Conservation (phyloP, 805 yeast genomes). For the Candida insectorum region DNA sequence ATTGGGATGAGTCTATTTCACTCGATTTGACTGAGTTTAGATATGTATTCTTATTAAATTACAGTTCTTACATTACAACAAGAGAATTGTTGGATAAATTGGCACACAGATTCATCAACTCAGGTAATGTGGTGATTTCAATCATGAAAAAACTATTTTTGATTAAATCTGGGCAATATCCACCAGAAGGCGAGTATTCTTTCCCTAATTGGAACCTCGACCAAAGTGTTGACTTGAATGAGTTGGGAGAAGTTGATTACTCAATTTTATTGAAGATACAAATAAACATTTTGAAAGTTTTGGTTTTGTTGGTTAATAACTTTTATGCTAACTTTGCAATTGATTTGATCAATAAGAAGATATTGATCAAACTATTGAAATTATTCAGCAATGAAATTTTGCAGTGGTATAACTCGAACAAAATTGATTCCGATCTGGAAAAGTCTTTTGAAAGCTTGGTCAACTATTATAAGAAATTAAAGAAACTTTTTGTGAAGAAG, state of each 20-base stretch:
- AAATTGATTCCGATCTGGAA: constrained; percentile 31
- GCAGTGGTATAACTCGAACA: constrained; percentile 44
- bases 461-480: constrained; percentile 57
- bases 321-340: constrained; percentile 75
- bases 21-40: constrained; percentile 40
- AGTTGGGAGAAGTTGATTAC: constrained; percentile 54
- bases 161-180: constrained; percentile 11
- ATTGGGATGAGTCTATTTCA: constrained; percentile 43
- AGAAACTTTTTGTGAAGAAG: constrained; percentile 67
- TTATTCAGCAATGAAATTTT: constrained; percentile 64
- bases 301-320: constrained; percentile 65
- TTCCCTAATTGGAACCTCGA: constrained; percentile 63
- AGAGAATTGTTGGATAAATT: constrained; percentile 36
- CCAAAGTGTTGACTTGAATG: constrained; percentile 32
- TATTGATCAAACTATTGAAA: constrained; percentile 62
- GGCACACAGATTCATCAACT: constrained; percentile 38
- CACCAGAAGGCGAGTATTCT: constrained; percentile 11
- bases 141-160: constrained; percentile 34
- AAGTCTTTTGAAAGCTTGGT: constrained; percentile 38
- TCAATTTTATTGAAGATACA: constrained; percentile 72
- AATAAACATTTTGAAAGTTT: constrained; percentile 74
- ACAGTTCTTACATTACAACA: constrained; percentile 38
- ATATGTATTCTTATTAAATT: constrained; percentile 39
- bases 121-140: constrained; percentile 43
- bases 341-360: constrained; percentile 55